A percentile compares a stretch with the other conserved stretches of the same genome.
phyloP scores from a whole-genome alignment of 495 filamentous ascomycete genomes.

The Aspergillus baeticus region DNA sequence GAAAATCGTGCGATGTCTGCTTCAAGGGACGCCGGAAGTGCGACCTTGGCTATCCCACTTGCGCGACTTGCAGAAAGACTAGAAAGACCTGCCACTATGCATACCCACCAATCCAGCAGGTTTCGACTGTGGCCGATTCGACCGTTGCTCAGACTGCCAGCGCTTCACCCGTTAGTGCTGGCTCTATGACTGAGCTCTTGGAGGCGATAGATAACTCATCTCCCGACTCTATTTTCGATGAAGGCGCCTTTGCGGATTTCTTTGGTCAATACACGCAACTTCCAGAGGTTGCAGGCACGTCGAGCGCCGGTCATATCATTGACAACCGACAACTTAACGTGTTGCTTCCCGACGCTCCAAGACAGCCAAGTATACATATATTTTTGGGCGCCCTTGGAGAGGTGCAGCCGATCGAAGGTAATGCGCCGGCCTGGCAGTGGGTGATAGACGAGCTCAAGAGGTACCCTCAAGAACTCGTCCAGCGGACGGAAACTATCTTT shows the following conservation, averaged over 20 bases:
- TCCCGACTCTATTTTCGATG: neutral
- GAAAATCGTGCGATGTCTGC: slow-evolving; percentile 8
- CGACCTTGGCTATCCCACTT: slow-evolving; percentile 1
- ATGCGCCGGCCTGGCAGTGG: neutral
- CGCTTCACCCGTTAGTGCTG: neutral
- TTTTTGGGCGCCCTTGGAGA: slow-evolving; percentile 4
- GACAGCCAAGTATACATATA: neutral
- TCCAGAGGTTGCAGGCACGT: neutral
- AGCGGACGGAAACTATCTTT: slow-evolving; percentile 1
- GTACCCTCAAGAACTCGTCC: slow-evolving; percentile 1
- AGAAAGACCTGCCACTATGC: slow-evolving; percentile 8
- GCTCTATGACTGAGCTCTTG: neutral
- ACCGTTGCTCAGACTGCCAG: neutral
- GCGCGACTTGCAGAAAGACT: slow-evolving; percentile 1
- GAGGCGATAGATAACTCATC: neutral
- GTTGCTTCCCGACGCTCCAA: neutral
- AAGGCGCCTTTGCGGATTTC: neutral
- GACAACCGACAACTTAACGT: neutral
- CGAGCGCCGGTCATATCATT: neutral
- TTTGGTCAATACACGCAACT: neutral
- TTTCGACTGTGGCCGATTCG: neutral
- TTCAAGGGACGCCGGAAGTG: slow-evolving; percentile 8
- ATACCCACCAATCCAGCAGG: neutral
- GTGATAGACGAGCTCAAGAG: slow-evolving; percentile 1
- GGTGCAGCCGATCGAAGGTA: slow-evolving; percentile 3